Conservation (phyloP, 2,329 filamentous ascomycete species). For the Fusarium ambrosium region DNA sequence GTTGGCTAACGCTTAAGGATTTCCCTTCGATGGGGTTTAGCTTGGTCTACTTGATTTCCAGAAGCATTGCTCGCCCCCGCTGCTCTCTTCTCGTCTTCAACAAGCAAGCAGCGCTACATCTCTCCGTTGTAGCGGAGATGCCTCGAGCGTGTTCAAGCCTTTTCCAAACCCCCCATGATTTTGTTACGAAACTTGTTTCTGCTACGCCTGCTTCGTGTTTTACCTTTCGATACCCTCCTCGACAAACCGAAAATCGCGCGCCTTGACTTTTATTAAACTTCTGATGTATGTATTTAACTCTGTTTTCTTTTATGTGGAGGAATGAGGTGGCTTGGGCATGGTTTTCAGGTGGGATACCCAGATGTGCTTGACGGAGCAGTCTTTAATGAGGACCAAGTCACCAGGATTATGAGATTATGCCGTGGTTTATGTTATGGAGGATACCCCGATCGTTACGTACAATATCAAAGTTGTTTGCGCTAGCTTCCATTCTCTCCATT, state of each 20-base stretch:
- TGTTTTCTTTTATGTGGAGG: conserved; percentile 12
- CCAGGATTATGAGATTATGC: conserved; percentile 14
- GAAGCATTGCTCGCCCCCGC: conserved; percentile 25
- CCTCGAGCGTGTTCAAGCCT: conserved; percentile 12
- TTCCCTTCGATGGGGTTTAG: conserved; percentile 47
- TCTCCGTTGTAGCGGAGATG: conserved; percentile 8
- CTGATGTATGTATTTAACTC: conserved; percentile 35
- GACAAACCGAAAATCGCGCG: conserved; percentile 7
- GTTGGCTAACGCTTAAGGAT: conserved; percentile 50
- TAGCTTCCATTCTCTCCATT: not conserved
- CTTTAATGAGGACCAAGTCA: conserved; percentile 29
- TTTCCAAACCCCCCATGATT: not conserved
- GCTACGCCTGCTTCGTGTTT: conserved; percentile 13
- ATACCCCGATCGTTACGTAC: conserved; percentile 41
- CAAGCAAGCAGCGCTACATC: conserved; percentile 18
- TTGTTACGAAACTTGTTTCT: conserved; percentile 16
- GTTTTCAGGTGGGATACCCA: conserved; percentile 32
- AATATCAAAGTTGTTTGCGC: not conserved
- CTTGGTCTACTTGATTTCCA: conserved; percentile 55
- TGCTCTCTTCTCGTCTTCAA: conserved; percentile 39
- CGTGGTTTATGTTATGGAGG: conserved; percentile 19
- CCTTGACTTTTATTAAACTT: conserved; percentile 10
- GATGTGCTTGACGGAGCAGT: conserved; percentile 20
- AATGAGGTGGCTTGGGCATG: conserved; percentile 6
- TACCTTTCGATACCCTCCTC: conserved; percentile 36